Conservation (phyloP, 352 stramenopile genomes). For the Globisporangium nodosum region DNA sequence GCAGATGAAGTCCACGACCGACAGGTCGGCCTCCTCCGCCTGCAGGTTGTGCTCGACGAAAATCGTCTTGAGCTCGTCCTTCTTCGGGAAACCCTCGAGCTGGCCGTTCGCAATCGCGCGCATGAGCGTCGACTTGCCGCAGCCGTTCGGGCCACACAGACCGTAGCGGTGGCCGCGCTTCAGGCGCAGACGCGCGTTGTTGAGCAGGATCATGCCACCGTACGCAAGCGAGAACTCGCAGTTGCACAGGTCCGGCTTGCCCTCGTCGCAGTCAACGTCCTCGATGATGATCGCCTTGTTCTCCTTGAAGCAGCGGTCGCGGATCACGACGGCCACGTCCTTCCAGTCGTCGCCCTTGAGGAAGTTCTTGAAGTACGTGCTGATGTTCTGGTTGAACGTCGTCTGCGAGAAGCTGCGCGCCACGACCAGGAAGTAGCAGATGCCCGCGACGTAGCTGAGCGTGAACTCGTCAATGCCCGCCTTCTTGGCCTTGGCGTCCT, state of each 20-base stretch:
- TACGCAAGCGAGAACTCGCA: conserved; percentile 98
- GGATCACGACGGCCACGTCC: conserved; percentile 62
- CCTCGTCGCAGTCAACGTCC: conserved; percentile 96
- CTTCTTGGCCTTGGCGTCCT: conserved; percentile 76
- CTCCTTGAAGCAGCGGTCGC: conserved; percentile 85
- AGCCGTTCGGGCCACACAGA: conserved; percentile 91
- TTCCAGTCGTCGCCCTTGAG: conserved; percentile 58
- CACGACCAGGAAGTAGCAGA: conserved; percentile 85
- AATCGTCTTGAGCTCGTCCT: conserved; percentile 93
- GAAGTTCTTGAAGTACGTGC: conserved; percentile 86
- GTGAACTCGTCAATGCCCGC: conserved; percentile 86
- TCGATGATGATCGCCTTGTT: conserved; percentile 91
- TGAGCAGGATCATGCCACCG: conserved; percentile 90
- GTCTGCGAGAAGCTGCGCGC: conserved; percentile 92
- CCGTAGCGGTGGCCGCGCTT: conserved; percentile 92
- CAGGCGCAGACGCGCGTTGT: conserved; percentile 88
- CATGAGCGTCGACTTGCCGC: conserved; percentile 96
- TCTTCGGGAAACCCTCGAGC: conserved; percentile 95
- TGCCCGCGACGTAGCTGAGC: conserved; percentile 86
- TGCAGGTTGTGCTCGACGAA: conserved; percentile 97
- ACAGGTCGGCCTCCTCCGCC: conserved; percentile 83
- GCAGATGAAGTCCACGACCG: conserved; percentile 82
- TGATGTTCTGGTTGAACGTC: conserved; percentile 92
- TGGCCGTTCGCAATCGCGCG: conserved; percentile 94
- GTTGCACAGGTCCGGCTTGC: conserved; percentile 97